phyloP scores from a whole-genome alignment of 2,329 filamentous ascomycete species.

The Trichoderma gracile region DNA sequence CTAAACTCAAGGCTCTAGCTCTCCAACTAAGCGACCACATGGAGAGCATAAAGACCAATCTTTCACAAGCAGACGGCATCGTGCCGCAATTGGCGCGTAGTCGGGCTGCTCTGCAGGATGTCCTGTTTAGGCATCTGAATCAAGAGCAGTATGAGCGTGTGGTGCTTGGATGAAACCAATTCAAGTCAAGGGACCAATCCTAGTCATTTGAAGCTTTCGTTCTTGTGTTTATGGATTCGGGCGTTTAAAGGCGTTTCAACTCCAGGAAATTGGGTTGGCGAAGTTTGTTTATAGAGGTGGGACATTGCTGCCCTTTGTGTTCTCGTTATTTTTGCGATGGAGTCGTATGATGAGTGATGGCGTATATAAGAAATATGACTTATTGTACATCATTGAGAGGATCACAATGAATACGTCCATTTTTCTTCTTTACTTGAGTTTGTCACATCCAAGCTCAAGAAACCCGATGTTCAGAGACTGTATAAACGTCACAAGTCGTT shows the following conservation, averaged over 20 bases:
- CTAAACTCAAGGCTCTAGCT: slow-evolving; percentile 48
- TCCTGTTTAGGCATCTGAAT: slow-evolving; percentile 49
- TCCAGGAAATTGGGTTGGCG: not conserved
- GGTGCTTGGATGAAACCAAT: slow-evolving; percentile 41
- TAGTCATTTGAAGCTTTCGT: too few species aligned
- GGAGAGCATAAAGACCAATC: slow-evolving; percentile 57
- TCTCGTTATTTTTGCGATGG: not conserved
- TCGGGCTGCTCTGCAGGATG: slow-evolving; percentile 51
- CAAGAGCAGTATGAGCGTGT: slow-evolving; percentile 50
- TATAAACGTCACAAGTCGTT: slow-evolving; percentile 20
- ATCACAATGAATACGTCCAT: not conserved
- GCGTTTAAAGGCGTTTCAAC: not conserved
- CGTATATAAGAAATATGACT: not conserved
- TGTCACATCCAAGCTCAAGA: not conserved
- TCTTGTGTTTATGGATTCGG: not conserved
- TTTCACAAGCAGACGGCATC: slow-evolving; percentile 56
- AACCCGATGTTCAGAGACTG: not conserved
- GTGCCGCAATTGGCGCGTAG: slow-evolving; percentile 50
- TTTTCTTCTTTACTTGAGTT: not conserved
- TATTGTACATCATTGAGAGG: not conserved
- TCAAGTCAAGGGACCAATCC: not conserved
- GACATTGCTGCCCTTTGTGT: not conserved
- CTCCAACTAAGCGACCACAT: slow-evolving; percentile 56
- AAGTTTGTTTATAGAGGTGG: not conserved
- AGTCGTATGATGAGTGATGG: not conserved